Base-by-base conservation (phyloP, 768 basidiomycete genomes). In the Cyclocybe aegerita region DNA sequence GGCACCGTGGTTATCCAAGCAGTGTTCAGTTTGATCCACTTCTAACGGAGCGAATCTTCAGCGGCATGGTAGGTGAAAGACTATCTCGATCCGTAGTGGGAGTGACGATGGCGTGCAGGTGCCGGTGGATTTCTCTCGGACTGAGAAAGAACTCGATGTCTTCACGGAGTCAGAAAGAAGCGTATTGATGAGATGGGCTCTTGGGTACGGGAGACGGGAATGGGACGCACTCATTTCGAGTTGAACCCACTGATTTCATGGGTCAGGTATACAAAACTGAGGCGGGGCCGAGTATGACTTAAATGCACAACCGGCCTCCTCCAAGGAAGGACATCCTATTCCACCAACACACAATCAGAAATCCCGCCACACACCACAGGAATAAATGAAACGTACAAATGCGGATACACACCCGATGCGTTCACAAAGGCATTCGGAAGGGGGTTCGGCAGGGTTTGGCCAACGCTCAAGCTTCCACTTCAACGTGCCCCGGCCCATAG, bases 381-480 rank as follows among this genome's bases (percentile, higher is more conserved):
- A 23, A 23, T 23, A 23, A 23, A 23, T 2, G 23, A 23, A 23
- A 43, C 72, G 59, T 52, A 77, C 76, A 75, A 43, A 50, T 74
- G 65, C 1, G 75, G 70, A 54, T 78, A 79, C 4, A 77, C 58
- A 0, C 76, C 76, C 2, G 77, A 75, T 7, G 75, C 72, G 10
- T 70, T 63, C 1, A 49, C 50, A 1, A 77, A 58, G 17, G 54
- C 46, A 7, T 67, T 59, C 7, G 74, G 76, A n/a, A 75, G 63
- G 0, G 66, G 66, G 1, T 60, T 55, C 0, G 77, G 61, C 78
- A 0, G 66, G 66, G 1, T 60, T 55, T 0, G 77, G 61, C 78
- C 78, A 80, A 12, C 78, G 63, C 51, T 79, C 76, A 0, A 77
- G 78, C 52, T 75, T 77, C 75, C 75, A 79, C 46, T 77, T 70